Evolutionary conservation across 176 grass and related monocot genomes (phyloP).

Genomic region (Typha latifolia): DNA sequence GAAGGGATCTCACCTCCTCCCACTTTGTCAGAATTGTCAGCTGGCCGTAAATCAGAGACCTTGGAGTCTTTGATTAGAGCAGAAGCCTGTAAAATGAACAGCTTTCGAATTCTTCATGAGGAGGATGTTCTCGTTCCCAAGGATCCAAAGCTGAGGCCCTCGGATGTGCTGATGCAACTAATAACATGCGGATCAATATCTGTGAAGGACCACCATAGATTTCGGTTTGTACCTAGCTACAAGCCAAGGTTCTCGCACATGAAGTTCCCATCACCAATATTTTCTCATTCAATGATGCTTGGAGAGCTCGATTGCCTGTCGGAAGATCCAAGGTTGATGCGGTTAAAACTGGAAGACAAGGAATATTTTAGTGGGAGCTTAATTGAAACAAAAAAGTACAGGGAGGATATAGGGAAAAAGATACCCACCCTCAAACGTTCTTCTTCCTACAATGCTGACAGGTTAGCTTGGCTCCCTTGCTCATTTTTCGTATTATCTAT

Average conservation of each 20-base stretch:
- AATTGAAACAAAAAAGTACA: conserved; percentile 64
- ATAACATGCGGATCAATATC: conserved; percentile 83
- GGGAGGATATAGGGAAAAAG: conserved; percentile 37
- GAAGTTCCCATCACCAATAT: conserved; percentile 50
- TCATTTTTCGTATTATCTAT: not conserved
- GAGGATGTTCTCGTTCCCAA: conserved; percentile 56
- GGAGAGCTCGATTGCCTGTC: conserved; percentile 56
- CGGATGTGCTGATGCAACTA: conserved; percentile 77
- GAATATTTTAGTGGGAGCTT: conserved; percentile 89
- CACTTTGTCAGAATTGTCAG: conserved; percentile 28
- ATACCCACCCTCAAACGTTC: conserved; percentile 65
- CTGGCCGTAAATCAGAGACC: conserved; percentile 48
- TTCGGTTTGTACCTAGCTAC: conserved; percentile 47
- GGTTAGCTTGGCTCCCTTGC: conserved; percentile 27
- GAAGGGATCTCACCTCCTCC: conserved; percentile 30
- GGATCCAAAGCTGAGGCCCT: conserved; percentile 48
- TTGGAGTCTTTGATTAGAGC: conserved; percentile 73
- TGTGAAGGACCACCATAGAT: conserved; percentile 52
- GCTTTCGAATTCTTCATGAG: conserved; percentile 56
- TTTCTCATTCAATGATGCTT: conserved; percentile 55
- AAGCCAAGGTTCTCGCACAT: conserved; percentile 56
- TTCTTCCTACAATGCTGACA: conserved; percentile 83
- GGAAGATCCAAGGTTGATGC: conserved; percentile 41
- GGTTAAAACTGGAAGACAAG: conserved; percentile 60
- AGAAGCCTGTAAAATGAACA: conserved; percentile 28